These are phyloP conservation scores for Pseudopyrenochaeta lycopersici DNA, from an alignment of 2,329 filamentous ascomycete genomes.

Conservation along the genomic window DNA sequence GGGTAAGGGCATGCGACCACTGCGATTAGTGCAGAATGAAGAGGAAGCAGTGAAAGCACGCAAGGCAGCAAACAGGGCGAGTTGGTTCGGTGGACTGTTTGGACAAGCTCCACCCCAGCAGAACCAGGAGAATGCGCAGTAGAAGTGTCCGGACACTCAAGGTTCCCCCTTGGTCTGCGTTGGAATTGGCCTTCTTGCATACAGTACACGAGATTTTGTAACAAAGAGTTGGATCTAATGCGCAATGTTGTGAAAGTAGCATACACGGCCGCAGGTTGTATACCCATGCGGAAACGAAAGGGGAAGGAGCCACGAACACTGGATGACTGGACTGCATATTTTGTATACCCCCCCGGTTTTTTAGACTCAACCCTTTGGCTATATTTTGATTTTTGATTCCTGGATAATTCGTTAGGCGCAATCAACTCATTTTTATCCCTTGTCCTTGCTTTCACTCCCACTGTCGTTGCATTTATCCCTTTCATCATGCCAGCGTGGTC, in stretches of 20 bases:
- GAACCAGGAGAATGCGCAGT: conserved; percentile 22
- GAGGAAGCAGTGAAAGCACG: conserved; percentile 48
- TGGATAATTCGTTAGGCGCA: not conserved
- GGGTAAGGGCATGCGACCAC: conserved; percentile 78
- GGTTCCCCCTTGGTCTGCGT: not conserved
- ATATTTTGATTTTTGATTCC: not conserved
- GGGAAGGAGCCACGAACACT: not conserved
- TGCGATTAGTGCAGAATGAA: conserved; percentile 84
- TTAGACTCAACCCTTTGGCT: not conserved
- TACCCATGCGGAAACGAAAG: not conserved
- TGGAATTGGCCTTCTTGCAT: not conserved
- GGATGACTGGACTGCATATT: not conserved
- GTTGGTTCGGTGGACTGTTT: conserved; percentile 59
- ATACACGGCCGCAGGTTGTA: not conserved
- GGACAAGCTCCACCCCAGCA: conserved; percentile 39
- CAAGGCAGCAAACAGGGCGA: conserved; percentile 56
- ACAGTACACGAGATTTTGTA: not conserved
- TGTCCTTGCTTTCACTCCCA: not conserved
- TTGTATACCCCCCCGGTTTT: conserved; percentile 9
- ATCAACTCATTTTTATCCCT: not conserved
- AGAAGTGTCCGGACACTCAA: conserved; percentile 1
- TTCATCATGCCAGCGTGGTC: not conserved
- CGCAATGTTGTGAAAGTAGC: not conserved
- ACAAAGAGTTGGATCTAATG: not conserved
- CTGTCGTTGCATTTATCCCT: not conserved